Evolutionary conservation across 148 eudicot species (phyloP).

Genomic region (Dysphania ambrosioides): DNA sequence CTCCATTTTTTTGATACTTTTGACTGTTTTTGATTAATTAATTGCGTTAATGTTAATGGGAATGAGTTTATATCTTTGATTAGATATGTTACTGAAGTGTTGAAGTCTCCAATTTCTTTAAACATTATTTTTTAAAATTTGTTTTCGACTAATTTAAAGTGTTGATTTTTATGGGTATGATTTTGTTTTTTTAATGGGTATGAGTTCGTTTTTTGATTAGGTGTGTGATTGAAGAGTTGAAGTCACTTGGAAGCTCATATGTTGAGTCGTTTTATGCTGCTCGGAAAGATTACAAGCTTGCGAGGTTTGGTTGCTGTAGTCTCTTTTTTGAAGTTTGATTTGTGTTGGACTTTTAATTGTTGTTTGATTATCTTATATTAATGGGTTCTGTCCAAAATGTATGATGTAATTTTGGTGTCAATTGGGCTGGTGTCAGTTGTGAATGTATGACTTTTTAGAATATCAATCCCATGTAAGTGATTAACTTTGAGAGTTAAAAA

Average conservation of each 20-base stretch:
- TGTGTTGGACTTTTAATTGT: not conserved
- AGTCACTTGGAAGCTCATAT: conserved; percentile 58
- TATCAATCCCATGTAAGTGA: not conserved
- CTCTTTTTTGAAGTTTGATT: not conserved
- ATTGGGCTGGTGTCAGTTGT: not conserved
- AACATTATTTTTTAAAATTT: too few relatives aligned
- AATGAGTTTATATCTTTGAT: not conserved
- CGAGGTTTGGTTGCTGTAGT: conserved; percentile 49
- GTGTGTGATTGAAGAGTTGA: conserved; percentile 78
- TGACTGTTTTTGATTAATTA: not conserved
- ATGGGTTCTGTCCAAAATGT: not conserved
- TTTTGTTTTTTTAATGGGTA: not conserved
- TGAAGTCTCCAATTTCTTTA: too few relatives aligned
- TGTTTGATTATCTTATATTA: not conserved
- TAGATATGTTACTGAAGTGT: conserved; percentile 82
- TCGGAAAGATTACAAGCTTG: conserved; percentile 39
- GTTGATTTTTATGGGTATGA: too few relatives aligned
- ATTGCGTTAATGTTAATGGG: not conserved
- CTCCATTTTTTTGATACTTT: not conserved
- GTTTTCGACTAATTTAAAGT: too few relatives aligned
- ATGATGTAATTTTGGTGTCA: not conserved
- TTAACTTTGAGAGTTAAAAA: not conserved
- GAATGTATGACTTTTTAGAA: not conserved
- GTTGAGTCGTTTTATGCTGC: conserved; percentile 58
- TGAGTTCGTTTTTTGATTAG: conserved; percentile 29